These are phyloP conservation scores for Novymonas esmeraldas DNA, from an alignment of 208 protist species.

Conservation along the genomic window DNA sequence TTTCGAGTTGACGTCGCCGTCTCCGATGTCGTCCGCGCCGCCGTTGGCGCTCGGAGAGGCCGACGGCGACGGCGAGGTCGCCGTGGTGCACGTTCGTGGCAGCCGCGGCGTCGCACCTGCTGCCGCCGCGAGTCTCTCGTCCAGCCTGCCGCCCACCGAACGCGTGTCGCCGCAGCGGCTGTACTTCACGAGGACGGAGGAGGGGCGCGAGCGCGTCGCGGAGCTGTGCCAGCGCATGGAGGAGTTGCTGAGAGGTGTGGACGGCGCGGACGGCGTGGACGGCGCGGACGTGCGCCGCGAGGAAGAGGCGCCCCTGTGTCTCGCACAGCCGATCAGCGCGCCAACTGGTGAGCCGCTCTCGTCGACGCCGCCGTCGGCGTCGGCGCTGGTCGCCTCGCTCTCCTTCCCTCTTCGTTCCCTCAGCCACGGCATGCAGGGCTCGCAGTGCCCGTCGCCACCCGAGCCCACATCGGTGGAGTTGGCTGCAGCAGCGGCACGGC, in stretches of 20 bases:
- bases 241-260: conserved; percentile 2
- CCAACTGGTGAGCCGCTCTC: background rate
- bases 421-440: conserved; percentile 35
- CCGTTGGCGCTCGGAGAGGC: background rate
- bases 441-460: conserved; percentile 25
- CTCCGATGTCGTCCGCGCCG: background rate
- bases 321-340: background rate
- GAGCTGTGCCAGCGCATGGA: conserved; percentile 17
- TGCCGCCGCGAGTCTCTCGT: background rate
- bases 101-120: too few relatives aligned
- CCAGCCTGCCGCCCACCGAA: background rate
- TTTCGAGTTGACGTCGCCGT: background rate
- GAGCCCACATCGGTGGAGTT: conserved; percentile 14
- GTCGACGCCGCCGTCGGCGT: background rate
- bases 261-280: background rate
- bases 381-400: background rate
- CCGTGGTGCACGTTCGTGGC: too few relatives aligned
- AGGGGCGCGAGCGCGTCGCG: conserved; percentile 12
- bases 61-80: background rate
- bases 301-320: background rate
- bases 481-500: background rate
- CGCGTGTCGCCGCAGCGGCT: background rate
- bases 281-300: too few relatives aligned
- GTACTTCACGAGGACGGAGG: conserved; percentile 6
- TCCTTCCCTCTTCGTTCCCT: conserved; percentile 8